Evolutionary conservation across 129 eudicot genomes (phyloP), one percentile per base, ranked within the genome.

Genomic region (Tagetes erecta): DNA sequence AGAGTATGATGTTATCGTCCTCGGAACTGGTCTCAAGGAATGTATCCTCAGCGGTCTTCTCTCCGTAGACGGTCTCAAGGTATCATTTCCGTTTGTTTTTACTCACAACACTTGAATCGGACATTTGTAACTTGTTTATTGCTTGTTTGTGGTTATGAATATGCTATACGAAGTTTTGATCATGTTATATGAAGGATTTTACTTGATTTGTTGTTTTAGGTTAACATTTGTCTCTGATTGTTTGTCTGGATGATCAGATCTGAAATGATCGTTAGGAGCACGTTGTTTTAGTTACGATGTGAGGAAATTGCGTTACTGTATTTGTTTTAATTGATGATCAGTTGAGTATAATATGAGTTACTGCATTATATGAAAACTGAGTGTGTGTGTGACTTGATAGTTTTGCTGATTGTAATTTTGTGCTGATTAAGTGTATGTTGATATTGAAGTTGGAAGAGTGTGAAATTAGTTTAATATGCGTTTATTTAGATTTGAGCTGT

Each of bases 1-100:
- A 82, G 97, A 86, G 73, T 91, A 91, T 53, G 97, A 88, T 66
- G 97, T 91, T 50, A 78, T 91, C 4, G 97, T 91, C 39, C 87
- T 91, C 2, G 96, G 97, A 1, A 91, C 97, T 3, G 97, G 96
- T 44, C 96, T 88, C 84, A 91, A 91, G 65, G 97, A 91, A 86
- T 91, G 97, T 81, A 91, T 91, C 76, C 97, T 91, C 82, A 91
- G 96, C 59, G 97, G 97, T 84, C 92, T 91, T 45, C 96, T 91
- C 53, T 91, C 97, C 52, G 97, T 91, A 51, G 96, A 88, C 64
- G 96, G 97, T 69, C 97, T 91, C 38, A 91, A 91, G 91, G 97
- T 91, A 35, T 71, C 58, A 56, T 35, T 62, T 68, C 35, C 14
- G 4, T 20, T 51, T 37, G 13, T 67, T 36, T 10, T 9, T 2